Evolutionary conservation across 2,329 filamentous ascomycete species (phyloP).

Genomic region (Aspergillus pseudoglaucus): DNA sequence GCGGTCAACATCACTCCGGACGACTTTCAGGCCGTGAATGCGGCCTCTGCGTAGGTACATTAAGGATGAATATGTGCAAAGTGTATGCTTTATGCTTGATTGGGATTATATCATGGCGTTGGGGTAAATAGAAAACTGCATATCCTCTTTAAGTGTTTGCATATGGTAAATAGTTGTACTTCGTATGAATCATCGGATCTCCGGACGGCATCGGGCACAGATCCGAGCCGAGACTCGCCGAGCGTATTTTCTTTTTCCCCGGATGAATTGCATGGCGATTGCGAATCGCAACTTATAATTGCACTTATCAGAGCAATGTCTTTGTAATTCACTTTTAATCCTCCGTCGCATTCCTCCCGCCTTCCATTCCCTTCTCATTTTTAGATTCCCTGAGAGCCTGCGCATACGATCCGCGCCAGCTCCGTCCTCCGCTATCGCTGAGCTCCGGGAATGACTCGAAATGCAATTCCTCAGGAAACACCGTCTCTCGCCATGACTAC

Average conservation of each 20-base stretch:
- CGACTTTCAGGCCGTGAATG: slow-evolving; percentile 61
- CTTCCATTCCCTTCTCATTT: slow-evolving; percentile 1
- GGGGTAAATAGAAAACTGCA: neutral
- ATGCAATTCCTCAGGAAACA: slow-evolving; percentile 22
- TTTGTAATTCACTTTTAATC: slow-evolving; percentile 1
- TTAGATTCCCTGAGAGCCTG: too few relatives aligned
- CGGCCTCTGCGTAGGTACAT: neutral
- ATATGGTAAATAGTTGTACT: neutral
- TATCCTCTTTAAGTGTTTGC: neutral
- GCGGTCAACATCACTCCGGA: slow-evolving; percentile 82
- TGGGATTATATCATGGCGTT: slow-evolving; percentile 2
- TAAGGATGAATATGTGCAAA: neutral
- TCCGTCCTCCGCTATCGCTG: neutral
- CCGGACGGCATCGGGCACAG: slow-evolving; percentile 8
- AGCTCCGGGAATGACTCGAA: slow-evolving; percentile 21
- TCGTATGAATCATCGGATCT: neutral
- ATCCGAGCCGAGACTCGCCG: neutral
- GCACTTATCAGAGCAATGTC: neutral
- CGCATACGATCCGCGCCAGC: neutral
- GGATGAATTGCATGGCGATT: neutral
- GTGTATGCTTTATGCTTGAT: neutral
- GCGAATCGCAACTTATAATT: neutral
- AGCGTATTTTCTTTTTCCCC: neutral
- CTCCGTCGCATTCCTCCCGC: neutral
- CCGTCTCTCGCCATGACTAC: slow-evolving; percentile 15